Evolutionary conservation across 768 basidiomycete genomes (phyloP).

Genomic region (Neoboletus brunneissimus): DNA sequence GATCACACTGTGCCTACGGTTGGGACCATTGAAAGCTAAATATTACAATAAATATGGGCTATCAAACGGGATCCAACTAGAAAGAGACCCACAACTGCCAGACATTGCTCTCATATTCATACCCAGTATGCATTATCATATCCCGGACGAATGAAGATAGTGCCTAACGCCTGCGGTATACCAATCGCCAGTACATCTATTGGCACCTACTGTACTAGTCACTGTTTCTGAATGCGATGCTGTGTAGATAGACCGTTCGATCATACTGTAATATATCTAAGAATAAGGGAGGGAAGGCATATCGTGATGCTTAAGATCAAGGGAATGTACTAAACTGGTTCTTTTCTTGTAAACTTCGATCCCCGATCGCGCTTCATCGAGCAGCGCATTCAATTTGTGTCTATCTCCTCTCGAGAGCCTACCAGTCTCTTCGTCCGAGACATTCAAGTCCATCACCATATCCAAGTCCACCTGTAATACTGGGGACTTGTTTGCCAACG

Average conservation of each 20-base stretch:
- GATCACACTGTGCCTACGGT: too few species aligned
- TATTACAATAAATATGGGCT: too few species aligned
- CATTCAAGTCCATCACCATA: background rate
- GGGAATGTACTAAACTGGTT: background rate
- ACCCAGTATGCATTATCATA: background rate
- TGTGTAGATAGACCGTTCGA: background rate
- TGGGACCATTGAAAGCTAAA: too few species aligned
- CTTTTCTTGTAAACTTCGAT: background rate
- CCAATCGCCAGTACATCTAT: too few species aligned
- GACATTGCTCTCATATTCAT: too few species aligned
- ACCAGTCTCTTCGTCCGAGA: background rate
- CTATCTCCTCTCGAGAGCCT: background rate
- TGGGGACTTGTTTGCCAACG: background rate
- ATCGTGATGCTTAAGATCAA: background rate
- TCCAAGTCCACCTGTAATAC: background rate
- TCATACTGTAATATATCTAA: background rate
- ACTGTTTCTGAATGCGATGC: background rate
- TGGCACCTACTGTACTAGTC: background rate
- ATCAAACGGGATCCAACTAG: too few species aligned
- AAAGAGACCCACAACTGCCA: too few species aligned
- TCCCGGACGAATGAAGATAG: background rate
- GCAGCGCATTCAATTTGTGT: background rate
- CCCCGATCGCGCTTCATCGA: slow-evolving; percentile 1
- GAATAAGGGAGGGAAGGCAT: background rate
- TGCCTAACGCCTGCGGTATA: too few species aligned